These are phyloP conservation scores for Friedmanniomyces simplex DNA, from an alignment of 495 filamentous ascomycete genomes.

Conservation along the genomic window DNA sequence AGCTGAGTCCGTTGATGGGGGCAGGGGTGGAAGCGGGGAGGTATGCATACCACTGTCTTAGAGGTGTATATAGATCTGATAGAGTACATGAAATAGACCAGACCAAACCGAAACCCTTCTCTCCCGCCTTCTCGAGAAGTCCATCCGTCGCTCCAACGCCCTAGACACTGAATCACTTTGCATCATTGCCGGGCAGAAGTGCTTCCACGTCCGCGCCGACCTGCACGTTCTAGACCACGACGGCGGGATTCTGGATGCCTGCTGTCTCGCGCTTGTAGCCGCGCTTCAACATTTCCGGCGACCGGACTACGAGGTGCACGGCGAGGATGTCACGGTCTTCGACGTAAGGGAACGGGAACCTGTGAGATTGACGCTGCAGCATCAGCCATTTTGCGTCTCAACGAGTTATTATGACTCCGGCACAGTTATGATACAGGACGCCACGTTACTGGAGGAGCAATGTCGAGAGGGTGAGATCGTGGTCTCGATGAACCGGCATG, in stretches of 20 bases:
- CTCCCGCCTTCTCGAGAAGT: constrained; percentile 79
- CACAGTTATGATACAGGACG: constrained; percentile 56
- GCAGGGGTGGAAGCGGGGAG: constrained; percentile 81
- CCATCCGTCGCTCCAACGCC: constrained; percentile 80
- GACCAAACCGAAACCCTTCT: constrained; percentile 57
- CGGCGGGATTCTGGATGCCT: constrained; percentile 74
- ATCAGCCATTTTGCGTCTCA: constrained; percentile 78
- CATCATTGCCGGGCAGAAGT: constrained; percentile 78
- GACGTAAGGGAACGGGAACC: constrained; percentile 77
- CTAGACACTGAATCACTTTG: constrained; percentile 93
- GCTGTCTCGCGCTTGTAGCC: constrained; percentile 76
- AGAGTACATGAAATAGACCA: constrained; percentile 7
- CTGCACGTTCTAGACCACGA: constrained; percentile 84
- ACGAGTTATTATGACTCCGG: constrained; percentile 70
- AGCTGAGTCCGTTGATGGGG: constrained; percentile 85
- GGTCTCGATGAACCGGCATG: constrained; percentile 75
- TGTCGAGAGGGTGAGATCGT: constrained; percentile 73
- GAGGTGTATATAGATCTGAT: background rate
- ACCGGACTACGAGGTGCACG: constrained; percentile 74
- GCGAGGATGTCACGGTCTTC: constrained; percentile 72
- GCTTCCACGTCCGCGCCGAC: constrained; percentile 81
- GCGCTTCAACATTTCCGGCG: constrained; percentile 82
- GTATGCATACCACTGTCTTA: constrained; percentile 32
- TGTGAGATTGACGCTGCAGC: constrained; percentile 76
- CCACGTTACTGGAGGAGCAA: constrained; percentile 75